phyloP scores from a whole-genome alignment of 441 rosid genomes.

The Populus trichocarpa region DNA sequence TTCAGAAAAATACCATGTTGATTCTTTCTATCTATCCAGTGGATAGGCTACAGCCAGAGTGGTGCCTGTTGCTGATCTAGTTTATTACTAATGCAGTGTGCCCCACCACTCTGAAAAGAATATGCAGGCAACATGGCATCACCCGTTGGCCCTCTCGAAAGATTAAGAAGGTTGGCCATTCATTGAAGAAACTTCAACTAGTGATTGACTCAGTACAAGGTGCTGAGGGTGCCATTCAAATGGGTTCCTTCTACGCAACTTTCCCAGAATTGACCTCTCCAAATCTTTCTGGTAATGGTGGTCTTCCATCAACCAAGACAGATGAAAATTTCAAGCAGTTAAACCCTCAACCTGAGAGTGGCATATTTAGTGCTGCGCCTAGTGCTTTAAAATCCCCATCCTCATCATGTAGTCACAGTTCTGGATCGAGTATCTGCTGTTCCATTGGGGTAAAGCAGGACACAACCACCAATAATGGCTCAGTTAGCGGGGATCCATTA shows the following conservation, averaged over 20 bases:
- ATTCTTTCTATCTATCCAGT: not conserved
- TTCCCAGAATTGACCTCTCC: conserved; percentile 45
- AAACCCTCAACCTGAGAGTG: conserved; percentile 21
- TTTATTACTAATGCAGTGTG: conserved; percentile 36
- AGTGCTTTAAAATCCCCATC: conserved; percentile 27
- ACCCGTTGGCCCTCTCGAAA: conserved; percentile 36
- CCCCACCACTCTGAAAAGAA: too few species aligned
- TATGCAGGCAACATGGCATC: conserved; percentile 37
- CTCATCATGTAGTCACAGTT: conserved; percentile 44
- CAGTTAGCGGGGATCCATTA: conserved; percentile 25
- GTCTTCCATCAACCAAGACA: conserved; percentile 15
- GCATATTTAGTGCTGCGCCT: conserved; percentile 15
- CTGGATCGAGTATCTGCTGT: conserved; percentile 33
- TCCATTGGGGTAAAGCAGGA: conserved; percentile 38
- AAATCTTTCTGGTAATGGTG: conserved; percentile 18
- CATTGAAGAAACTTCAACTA: conserved; percentile 33
- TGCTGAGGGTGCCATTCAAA: conserved; percentile 38
- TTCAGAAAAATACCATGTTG: not conserved
- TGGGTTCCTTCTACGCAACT: conserved; percentile 41
- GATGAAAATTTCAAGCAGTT: conserved; percentile 10
- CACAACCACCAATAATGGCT: conserved; percentile 9
- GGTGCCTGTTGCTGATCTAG: conserved; percentile 8
- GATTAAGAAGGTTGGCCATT: conserved; percentile 34
- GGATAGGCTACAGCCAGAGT: not conserved
- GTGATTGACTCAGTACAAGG: conserved; percentile 40